Conservation (phyloP, 495 filamentous ascomycete species). For the Lasiosphaeris hirsuta region DNA sequence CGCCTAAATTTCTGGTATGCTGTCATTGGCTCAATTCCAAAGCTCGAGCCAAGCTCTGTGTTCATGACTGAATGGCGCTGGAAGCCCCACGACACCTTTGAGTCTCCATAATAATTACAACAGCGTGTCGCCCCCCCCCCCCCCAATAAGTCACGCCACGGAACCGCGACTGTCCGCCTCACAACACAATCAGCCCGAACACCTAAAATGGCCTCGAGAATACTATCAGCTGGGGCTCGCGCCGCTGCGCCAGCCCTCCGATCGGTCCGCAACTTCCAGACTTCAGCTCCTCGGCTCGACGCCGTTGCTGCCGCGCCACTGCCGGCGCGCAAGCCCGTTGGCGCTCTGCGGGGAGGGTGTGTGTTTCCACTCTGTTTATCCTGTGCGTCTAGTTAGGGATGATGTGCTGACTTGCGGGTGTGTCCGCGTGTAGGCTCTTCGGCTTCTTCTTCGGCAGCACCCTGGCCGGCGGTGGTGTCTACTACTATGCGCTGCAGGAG, state of each 20-base stretch:
- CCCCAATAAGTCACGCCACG: not conserved
- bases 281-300: slow-evolving; percentile 43
- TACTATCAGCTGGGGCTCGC: slow-evolving; percentile 38
- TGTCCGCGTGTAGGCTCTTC: slow-evolving; percentile 60
- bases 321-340: slow-evolving; percentile 76
- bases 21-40: slow-evolving; percentile 14
- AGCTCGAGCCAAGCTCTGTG: not conserved
- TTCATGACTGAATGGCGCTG: not conserved
- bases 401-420: not conserved
- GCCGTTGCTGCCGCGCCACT: slow-evolving; percentile 43
- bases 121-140: not conserved
- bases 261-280: slow-evolving; percentile 39
- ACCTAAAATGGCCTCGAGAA: slow-evolving; percentile 45
- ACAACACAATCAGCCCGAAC: not conserved
- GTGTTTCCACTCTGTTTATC: slow-evolving; percentile 28
- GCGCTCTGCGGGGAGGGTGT: slow-evolving; percentile 91
- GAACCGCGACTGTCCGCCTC: not conserved
- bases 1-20: slow-evolving; percentile 19
- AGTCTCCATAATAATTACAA: not conserved
- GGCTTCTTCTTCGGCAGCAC: slow-evolving; percentile 89
- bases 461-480: slow-evolving; percentile 73
- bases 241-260: slow-evolving; percentile 28
- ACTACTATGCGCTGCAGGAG: slow-evolving; percentile 88
- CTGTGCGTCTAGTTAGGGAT: not conserved
- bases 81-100: not conserved